Base-by-base conservation (phyloP, 768 basidiomycete genomes). In the button mushroom (Agaricus bisporus) region DNA sequence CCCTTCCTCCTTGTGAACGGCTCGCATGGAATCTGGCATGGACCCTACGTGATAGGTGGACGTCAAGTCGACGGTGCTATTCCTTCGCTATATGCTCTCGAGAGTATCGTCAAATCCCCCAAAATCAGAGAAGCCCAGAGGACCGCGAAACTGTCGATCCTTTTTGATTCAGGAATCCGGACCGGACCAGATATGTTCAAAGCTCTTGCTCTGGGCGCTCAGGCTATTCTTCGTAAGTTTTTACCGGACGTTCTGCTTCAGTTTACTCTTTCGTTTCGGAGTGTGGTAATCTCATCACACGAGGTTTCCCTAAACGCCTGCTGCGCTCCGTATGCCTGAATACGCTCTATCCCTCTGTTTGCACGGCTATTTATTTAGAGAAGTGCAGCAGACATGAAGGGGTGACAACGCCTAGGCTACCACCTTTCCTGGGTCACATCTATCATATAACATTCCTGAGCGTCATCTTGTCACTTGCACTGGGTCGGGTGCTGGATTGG, bases 131-230 rank as follows among this genome's bases (percentile, higher is more conserved):
- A 68, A 4, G 85, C 85, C 0, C 85, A 88, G 61, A 63, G 63
- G 5, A 66, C 74, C 11, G 86, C 86, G 1, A 78, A 78, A 53
- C 66, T 91, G 37, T 83, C 85, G 1, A 68, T 93, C 35, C 70
- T 94, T 3, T 90, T 87, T 60, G 85, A 86, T 62, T 91, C 83
- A 48, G 91, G 92, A 6, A 85, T 94, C 55, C 81, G 92, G 41
- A 88, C 85, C 0, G 92, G 89, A 10, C 80, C 82, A 41, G 93
- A 95, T 57, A 80, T 93, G 43, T 75, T 91, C 67, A 89, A 90
- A 66, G 92, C 93, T 0, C 68, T 94, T 26, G 91, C 91, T 1
- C 73, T 95, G 0, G 91, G 93, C 39, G 92, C 93, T 7, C 85
- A 94, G 59, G 90, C 74, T 7, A 83, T 94, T 14, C 66, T 93